Evolutionary conservation across 306 rosid genomes (phyloP).

Genomic region (Pueraria montana): DNA sequence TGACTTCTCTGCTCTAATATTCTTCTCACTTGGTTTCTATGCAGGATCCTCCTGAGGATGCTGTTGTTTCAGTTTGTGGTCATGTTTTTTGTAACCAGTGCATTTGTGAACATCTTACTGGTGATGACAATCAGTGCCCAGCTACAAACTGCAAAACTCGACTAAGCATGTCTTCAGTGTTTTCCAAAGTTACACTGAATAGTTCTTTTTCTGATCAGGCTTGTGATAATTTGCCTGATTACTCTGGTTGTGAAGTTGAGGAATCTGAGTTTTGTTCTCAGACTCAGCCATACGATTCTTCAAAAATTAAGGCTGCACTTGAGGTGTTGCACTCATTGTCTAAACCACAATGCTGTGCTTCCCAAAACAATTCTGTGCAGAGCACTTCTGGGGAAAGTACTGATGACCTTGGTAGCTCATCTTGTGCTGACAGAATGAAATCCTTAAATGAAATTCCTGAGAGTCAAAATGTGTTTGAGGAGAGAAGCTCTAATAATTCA

Average conservation of each 20-base stretch:
- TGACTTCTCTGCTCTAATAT: conserved; percentile 25
- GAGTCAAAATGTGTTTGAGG: not conserved
- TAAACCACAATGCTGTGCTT: conserved; percentile 48
- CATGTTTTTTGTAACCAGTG: conserved; percentile 99
- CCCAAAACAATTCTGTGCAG: conserved; percentile 8
- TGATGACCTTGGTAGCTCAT: not conserved
- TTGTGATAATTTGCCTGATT: conserved; percentile 53
- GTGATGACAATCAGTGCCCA: conserved; percentile 88
- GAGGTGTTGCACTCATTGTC: conserved; percentile 77
- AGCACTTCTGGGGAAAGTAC: not conserved
- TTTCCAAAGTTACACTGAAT: conserved; percentile 71
- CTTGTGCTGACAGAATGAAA: not conserved
- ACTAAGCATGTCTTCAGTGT: conserved; percentile 68
- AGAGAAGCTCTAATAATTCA: not conserved
- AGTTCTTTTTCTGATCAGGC: conserved; percentile 67
- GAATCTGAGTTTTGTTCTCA: conserved; percentile 65
- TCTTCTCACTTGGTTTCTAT: conserved; percentile 2
- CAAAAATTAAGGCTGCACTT: conserved; percentile 96
- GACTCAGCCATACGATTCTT: conserved; percentile 63
- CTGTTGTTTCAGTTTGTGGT: conserved; percentile 91
- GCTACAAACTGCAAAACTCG: conserved; percentile 72
- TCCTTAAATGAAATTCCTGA: not conserved
- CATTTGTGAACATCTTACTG: conserved; percentile 79
- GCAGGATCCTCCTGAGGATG: conserved; percentile 99
- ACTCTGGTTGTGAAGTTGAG: conserved; percentile 65